A percentile compares a stretch with the other conserved stretches of the same genome.
These are phyloP conservation scores for Suhomyces terraborum DNA, from an alignment of 1,139 yeast genomes.

Conservation along the genomic window DNA sequence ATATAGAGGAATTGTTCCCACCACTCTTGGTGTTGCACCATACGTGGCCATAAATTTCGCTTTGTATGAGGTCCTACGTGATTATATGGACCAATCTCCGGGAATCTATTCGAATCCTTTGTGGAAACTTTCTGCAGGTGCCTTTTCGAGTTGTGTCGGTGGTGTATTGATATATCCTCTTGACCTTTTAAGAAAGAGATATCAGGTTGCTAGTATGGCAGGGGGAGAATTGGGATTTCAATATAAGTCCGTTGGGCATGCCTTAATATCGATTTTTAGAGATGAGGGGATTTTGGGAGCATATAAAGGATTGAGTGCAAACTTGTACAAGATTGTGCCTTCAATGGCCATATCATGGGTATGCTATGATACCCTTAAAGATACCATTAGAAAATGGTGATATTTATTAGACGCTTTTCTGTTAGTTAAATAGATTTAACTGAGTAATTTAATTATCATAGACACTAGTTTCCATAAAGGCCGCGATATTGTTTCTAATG, in stretches of 20 bases:
- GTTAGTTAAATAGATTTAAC: background rate
- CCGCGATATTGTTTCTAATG: too few relatives aligned
- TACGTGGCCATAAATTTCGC: slow-evolving; percentile 93
- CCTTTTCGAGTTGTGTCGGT: slow-evolving; percentile 66
- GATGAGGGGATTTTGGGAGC: slow-evolving; percentile 81
- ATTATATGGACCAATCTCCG: slow-evolving; percentile 44
- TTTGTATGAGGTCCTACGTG: slow-evolving; percentile 79
- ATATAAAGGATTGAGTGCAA: slow-evolving; percentile 86
- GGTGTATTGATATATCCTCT: slow-evolving; percentile 89
- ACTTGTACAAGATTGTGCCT: slow-evolving; percentile 87
- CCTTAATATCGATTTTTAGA: slow-evolving; percentile 64
- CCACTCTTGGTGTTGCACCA: slow-evolving; percentile 93
- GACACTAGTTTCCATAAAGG: too few relatives aligned
- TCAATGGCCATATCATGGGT: slow-evolving; percentile 96
- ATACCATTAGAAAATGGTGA: slow-evolving; percentile 36
- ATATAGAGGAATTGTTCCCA: slow-evolving; percentile 85
- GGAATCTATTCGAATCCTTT: slow-evolving; percentile 45
- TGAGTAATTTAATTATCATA: background rate
- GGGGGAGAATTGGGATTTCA: slow-evolving; percentile 80
- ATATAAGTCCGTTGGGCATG: slow-evolving; percentile 72
- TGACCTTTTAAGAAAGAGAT: slow-evolving; percentile 83
- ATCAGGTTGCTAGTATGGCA: slow-evolving; percentile 85
- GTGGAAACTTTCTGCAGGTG: slow-evolving; percentile 77
- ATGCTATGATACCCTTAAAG: slow-evolving; percentile 71
- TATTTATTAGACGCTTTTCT: slow-evolving; percentile 1